Conservation (phyloP, 768 basidiomycete genomes). For the Glaciozyma martinii region DNA sequence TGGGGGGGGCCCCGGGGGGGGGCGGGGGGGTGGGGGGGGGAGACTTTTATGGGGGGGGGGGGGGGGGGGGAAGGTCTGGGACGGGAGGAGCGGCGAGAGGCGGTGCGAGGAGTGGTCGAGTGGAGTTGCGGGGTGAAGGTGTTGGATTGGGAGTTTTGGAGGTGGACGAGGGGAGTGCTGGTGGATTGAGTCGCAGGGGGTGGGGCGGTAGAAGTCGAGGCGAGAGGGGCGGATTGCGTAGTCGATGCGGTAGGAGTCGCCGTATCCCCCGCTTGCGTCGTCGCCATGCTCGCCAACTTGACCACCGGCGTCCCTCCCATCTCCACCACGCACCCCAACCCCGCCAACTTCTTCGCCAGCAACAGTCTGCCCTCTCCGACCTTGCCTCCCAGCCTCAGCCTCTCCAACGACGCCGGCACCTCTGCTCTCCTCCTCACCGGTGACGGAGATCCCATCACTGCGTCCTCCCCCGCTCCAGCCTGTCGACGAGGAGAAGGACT, state of each 20-base stretch:
- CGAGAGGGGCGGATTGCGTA: background rate
- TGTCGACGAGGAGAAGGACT: conserved; percentile 6
- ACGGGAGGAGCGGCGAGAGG: too few relatives aligned
- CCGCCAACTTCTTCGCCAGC: background rate
- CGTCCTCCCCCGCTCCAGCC: conserved; percentile 1
- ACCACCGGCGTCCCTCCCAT: background rate
- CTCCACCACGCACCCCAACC: background rate
- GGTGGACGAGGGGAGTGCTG: background rate
- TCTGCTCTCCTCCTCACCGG: background rate
- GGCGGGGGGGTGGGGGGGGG: background rate
- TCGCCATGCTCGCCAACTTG: background rate
- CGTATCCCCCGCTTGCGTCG: background rate
- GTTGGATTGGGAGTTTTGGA: background rate
- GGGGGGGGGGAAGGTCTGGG: too few relatives aligned
- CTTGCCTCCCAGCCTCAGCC: background rate
- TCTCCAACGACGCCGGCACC: background rate
- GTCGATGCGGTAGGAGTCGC: background rate
- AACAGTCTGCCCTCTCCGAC: background rate
- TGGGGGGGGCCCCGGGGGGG: conserved; percentile 3
- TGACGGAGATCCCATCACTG: conserved; percentile 8
- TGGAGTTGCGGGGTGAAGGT: background rate
- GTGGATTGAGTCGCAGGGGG: background rate
- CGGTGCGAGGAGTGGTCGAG: too few relatives aligned
- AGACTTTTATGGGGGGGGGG: too few relatives aligned
- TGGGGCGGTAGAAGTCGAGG: background rate